These are phyloP conservation scores for Cyamopsis tetragonoloba DNA, from an alignment of 306 rosid genomes.

Conservation along the genomic window DNA sequence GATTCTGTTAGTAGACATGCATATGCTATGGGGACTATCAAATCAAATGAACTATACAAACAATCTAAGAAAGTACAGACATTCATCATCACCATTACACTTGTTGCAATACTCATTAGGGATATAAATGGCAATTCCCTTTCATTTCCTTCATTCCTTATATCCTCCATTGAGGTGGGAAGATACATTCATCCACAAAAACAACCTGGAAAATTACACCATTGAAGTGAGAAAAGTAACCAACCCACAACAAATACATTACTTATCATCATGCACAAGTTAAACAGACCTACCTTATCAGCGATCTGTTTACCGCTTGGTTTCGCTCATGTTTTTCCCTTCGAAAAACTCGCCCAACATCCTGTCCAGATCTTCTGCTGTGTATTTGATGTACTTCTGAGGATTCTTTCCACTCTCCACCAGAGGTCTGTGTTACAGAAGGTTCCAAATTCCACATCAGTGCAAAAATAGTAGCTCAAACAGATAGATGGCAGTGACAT, in stretches of 20 bases:
- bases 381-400: slow-evolving; percentile 75
- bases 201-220: slow-evolving; percentile 8
- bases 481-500: not conserved
- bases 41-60: slow-evolving; percentile 25
- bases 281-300: slow-evolving; percentile 1
- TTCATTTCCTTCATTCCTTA: not conserved
- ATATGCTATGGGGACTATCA: not conserved
- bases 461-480: not conserved
- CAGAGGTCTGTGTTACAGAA: slow-evolving; percentile 49
- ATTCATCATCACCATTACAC: slow-evolving; percentile 21
- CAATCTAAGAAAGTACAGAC: not conserved
- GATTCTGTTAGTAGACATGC: not conserved
- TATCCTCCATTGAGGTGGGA: not conserved
- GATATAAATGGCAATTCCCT: not conserved
- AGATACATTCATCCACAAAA: slow-evolving; percentile 16
- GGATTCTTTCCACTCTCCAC: slow-evolving; percentile 89
- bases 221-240: not conserved
- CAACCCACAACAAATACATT: slow-evolving; percentile 4
- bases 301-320: slow-evolving; percentile 41
- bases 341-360: slow-evolving; percentile 96
- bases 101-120: not conserved
- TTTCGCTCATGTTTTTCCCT: slow-evolving; percentile 76
- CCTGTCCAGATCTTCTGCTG: slow-evolving; percentile 83
- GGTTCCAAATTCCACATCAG: slow-evolving; percentile 8
- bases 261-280: not conserved